Evolutionary conservation across 495 filamentous ascomycete species (phyloP), one percentile per base, ranked within the genome.

Genomic region (Venustampulla echinocandica): DNA sequence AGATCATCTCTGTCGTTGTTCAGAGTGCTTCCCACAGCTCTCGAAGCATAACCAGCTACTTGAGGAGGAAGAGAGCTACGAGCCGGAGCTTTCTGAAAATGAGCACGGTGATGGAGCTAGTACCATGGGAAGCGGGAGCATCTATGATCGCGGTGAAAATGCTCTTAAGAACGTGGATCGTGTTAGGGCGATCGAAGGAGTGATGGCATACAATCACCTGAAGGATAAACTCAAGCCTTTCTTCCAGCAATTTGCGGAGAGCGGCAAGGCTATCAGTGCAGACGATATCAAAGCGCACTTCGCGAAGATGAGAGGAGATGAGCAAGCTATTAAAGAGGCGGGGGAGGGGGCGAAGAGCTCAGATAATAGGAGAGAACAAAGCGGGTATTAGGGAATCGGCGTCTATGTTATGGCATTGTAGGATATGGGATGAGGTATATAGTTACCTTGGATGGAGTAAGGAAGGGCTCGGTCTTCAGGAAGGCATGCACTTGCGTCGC

Each of bases 261-360:
- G 80, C 49, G 89, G 89, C 0, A 65, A 83, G 63, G 77, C 81
- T 2, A 88, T 98, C 10, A 80, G 84, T 0, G 90, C 88, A 4
- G 92, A 97, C 62, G 89, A 97, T 68, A 89, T 98, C 60, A 96
- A 95, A 66, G 79, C 70, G 9, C 94, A 95, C 66, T 97, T 97
- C 74, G 92, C 88, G 45, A 88, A 87, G 64, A 61, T 98, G 52
- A 74, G 92, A 49, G 92, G 90, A 39, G 92, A 96, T 69, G 85
- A 86, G 18, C 57, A 69, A 57, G 74, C 61, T 14, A 72, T 70
- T 20, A 64, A 63, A 38, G 69, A 71, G 17, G 73, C 66, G 7
- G 68, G 64, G 20, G 69, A 71, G 32, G 66, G 60, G 13, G 68
- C 65, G 0, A 67, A 49, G 24, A 67, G 40, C 42, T 63, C 48